These are phyloP conservation scores for Mycosarcoma mackinlayi DNA, from an alignment of 1,284 basidiomycete species.

Conservation along the genomic window DNA sequence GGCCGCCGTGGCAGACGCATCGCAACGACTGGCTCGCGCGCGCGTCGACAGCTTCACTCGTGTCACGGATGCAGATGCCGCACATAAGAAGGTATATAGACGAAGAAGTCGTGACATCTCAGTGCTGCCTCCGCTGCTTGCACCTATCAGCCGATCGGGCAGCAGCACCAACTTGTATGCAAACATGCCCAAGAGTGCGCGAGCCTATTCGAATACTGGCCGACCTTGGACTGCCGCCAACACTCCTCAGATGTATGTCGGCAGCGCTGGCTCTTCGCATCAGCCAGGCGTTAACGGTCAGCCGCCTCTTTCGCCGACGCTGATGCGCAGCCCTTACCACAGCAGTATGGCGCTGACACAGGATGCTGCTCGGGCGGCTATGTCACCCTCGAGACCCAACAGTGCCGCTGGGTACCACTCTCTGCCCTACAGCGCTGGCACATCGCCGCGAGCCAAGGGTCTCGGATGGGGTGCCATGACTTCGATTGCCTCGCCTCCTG, in stretches of 20 bases:
- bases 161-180: slow-evolving; percentile 53
- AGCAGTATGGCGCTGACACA: slow-evolving; percentile 43
- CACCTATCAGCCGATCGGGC: slow-evolving; percentile 43
- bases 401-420: slow-evolving; percentile 39
- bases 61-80: slow-evolving; percentile 30
- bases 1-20: slow-evolving; percentile 4
- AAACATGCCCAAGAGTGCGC: slow-evolving; percentile 33
- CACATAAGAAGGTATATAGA: slow-evolving; percentile 42
- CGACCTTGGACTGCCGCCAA: slow-evolving; percentile 38
- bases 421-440: slow-evolving; percentile 41
- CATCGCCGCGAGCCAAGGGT: slow-evolving; percentile 54
- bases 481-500: slow-evolving; percentile 37
- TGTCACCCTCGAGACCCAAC: slow-evolving; percentile 42
- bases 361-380: slow-evolving; percentile 36
- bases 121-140: slow-evolving; percentile 58
- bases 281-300: slow-evolving; percentile 10
- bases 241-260: slow-evolving; percentile 45
- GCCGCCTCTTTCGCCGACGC: slow-evolving; percentile 40
- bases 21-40: slow-evolving; percentile 21
- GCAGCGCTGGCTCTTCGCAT: slow-evolving; percentile 47
- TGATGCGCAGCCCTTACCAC: slow-evolving; percentile 44
- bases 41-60: slow-evolving; percentile 42
- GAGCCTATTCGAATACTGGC: slow-evolving; percentile 47
- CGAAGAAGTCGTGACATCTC: slow-evolving; percentile 57
- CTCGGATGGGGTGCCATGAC: slow-evolving; percentile 61